Evolutionary conservation across 306 rosid species (phyloP), one percentile per base, ranked within the genome.

Genomic region (Ziziphus jujuba): DNA sequence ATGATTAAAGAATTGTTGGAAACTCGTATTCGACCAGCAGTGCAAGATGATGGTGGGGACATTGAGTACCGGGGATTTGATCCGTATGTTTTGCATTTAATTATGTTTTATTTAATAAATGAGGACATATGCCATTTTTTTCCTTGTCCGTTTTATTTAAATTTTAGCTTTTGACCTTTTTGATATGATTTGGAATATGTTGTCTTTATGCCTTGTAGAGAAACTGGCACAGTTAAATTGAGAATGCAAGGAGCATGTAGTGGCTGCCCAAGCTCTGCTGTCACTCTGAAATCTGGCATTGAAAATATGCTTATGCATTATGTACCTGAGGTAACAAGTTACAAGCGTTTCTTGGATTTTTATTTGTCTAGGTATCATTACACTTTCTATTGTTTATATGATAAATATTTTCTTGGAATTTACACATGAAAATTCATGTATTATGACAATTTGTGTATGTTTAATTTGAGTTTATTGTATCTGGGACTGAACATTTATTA

Each of bases 261-360:
- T 70, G 98, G 98, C 85, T 93, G 98, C 86, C 98, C 98, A 58
- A 93, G 98, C 82, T 93, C 98, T 51, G 81, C 98, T 1, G 98
- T 93, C 74, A 93, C 97, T 52, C 85, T 93, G 73, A 93, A 93
- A 80, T 90, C 98, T 22, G 98, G 98, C 91, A 90, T 93, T 67
- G 96, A 93, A 77, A 93, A 93, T 75, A 93, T 93, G 98, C 78
- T 90, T 72, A 86, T 93, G 98, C 98, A 90, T 86, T 93, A 93
- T 79, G 96, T 93, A 71, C 97, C 98, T 14, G 98, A 93, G 97
- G 98, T 93, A 84, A 86, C 20, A 61, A 64, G 24, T 12, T 47
- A 11, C 14, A 63, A 61, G n/a, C 60, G 56, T 60, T 50, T 83
- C 31, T 54, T 65, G 22, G 59, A 33, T 43, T 57, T 55, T 55